A percentile compares a stretch with the other conserved stretches of the same genome.
These are phyloP conservation scores for Trichoderma brevicompactum DNA, from an alignment of 2,329 filamentous ascomycete species.

Conservation along the genomic window DNA sequence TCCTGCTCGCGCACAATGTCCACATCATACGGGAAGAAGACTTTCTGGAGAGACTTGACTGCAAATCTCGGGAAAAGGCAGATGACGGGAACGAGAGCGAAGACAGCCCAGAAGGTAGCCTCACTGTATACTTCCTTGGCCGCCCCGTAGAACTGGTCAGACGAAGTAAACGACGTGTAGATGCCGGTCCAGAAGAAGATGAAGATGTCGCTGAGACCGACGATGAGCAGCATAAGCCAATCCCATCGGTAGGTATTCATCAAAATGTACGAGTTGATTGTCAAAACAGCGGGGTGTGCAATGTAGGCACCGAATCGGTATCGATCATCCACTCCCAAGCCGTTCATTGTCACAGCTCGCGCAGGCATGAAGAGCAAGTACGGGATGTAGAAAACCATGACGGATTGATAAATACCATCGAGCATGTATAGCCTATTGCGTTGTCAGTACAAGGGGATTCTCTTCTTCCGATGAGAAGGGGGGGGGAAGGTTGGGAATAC, in stretches of 20 bases:
- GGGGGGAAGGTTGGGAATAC: conserved; percentile 37
- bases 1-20: conserved; percentile 96
- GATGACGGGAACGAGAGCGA: conserved; percentile 77
- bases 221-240: conserved; percentile 88
- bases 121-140: conserved; percentile 79
- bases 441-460: conserved; percentile 31
- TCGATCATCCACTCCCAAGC: conserved; percentile 77
- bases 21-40: conserved; percentile 89
- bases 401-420: conserved; percentile 92
- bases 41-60: conserved; percentile 87
- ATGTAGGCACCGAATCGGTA: conserved; percentile 86
- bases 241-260: conserved; percentile 99
- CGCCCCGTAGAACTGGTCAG: conserved; percentile 70
- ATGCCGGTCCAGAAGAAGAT: conserved; percentile 96
- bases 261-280: conserved; percentile 92
- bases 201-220: conserved; percentile 79
- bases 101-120: conserved; percentile 84
- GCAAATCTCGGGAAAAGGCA: conserved; percentile 87
- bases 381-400: conserved; percentile 91
- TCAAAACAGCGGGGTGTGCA: conserved; percentile 79
- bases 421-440: conserved; percentile 82
- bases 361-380: conserved; percentile 76
- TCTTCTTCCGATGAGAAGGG: background rate
- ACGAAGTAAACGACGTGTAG: conserved; percentile 63
- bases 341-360: conserved; percentile 71